Percentiles rank a stretch among this genome's conserved stretches.
phyloP scores from a whole-genome alignment of 2,329 filamentous ascomycete genomes.

The Fusarium tanahbumbuense region DNA sequence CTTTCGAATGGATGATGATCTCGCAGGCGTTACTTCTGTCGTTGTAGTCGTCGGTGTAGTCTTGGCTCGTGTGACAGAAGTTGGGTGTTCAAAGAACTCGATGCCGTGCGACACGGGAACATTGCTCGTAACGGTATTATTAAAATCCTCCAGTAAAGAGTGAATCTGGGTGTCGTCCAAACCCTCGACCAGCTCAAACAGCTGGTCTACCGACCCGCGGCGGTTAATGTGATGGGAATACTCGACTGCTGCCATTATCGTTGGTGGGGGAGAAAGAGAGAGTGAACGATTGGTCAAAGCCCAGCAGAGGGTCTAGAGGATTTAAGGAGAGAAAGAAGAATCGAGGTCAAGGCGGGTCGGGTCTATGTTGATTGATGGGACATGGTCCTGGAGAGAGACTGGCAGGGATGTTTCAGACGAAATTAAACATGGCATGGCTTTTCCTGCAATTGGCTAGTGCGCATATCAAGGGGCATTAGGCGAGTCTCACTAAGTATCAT shows the following conservation, averaged over 20 bases:
- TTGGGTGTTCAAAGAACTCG: constrained; percentile 35
- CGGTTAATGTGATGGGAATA: constrained; percentile 16
- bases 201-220: constrained; percentile 40
- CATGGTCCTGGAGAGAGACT: neutral
- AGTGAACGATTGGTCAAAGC: constrained; percentile 34
- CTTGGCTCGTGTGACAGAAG: constrained; percentile 5
- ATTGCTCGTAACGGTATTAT: constrained; percentile 40
- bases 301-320: neutral
- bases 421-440: constrained; percentile 11
- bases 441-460: constrained; percentile 16
- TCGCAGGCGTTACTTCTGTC: constrained; percentile 9
- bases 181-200: constrained; percentile 38
- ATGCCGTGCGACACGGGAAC: constrained; percentile 39
- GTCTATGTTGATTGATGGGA: neutral
- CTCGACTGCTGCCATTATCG: constrained; percentile 22
- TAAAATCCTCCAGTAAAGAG: constrained; percentile 37
- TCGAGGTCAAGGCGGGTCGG: constrained; percentile 4
- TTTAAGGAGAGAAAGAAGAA: constrained; percentile 9
- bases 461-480: constrained; percentile 23
- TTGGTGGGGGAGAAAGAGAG: constrained; percentile 13
- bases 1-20: constrained; percentile 31
- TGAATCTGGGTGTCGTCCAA: constrained; percentile 40
- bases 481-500: constrained; percentile 13
- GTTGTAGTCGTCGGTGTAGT: neutral
- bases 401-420: constrained; percentile 29